Base-by-base conservation (phyloP, 176 grass and related monocot genomes). In the Neostapfia colusana region DNA sequence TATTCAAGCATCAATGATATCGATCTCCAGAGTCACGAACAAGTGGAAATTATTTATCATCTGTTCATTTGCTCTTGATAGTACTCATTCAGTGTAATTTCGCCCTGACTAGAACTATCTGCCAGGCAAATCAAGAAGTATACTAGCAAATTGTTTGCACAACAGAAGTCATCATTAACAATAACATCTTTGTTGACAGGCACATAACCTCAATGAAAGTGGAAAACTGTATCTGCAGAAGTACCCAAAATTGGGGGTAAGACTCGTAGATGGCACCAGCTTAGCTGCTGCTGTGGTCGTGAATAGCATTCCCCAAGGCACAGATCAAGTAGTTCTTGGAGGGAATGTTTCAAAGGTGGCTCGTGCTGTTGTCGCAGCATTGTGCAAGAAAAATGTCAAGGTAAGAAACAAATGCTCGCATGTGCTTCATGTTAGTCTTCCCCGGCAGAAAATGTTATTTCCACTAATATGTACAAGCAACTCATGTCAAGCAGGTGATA, bases 251-350 rank as follows among this genome's bases (percentile, higher is more conserved):
- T 78, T 92, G 60, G 76, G 81, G 43, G 72, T 91, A 66, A 91
- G 81, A 80, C 84, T 97, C 38, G 95, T 97, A 35, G 95, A 97
- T 76, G 95, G 91, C 64, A 97, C 84, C 72, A 86, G 91, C 76
- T 82, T 97, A 88, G 95, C 91, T 69, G 82, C 91, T 63, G 91
- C 89, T 2, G 87, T 97, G 48, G 89, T 92, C 73, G 24, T 97
- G 70, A 76, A 88, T 1, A 80, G 38, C 26, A 76, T 97, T 42
- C 89, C 95, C 41, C 49, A 46, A 42, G 84, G 89, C 34, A 93
- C 78, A 85, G 69, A 73, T 60, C 87, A 82, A 86, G 79, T 93
- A 23, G 8, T 93, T 67, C 76, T 97, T 4, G 71, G 38, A 26
- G 95, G 95, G 85, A 79, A 80, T 54, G 43, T 92, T 70, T 88